Percentiles rank a stretch among this genome's conserved stretches.
Evolutionary conservation across 495 filamentous ascomycete species (phyloP).

Genomic region (Mycothermus thermophilus): DNA sequence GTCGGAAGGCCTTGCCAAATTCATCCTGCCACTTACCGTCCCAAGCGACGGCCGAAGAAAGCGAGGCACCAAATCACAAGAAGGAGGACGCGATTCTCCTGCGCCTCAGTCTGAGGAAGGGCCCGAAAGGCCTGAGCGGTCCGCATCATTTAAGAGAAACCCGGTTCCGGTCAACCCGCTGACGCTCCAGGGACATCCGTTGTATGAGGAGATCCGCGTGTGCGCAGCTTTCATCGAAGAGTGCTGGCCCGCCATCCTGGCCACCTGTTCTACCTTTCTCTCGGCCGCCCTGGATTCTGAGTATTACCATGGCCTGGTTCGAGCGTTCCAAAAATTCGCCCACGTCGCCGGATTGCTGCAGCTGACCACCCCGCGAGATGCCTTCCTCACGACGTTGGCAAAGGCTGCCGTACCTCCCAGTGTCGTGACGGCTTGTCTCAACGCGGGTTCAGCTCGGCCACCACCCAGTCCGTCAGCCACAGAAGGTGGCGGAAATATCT

Average conservation of each 20-base stretch:
- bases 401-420: slow-evolving; percentile 83
- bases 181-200: slow-evolving; percentile 52
- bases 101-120: slow-evolving; percentile 22
- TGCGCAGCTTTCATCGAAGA: slow-evolving; percentile 72
- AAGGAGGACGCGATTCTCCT: slow-evolving; percentile 32
- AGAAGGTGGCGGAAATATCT: slow-evolving; percentile 38
- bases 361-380: slow-evolving; percentile 75
- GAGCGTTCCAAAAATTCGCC: slow-evolving; percentile 87
- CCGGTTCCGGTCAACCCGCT: slow-evolving; percentile 72
- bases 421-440: slow-evolving; percentile 48
- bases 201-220: slow-evolving; percentile 53
- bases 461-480: slow-evolving; percentile 28
- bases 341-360: slow-evolving; percentile 85
- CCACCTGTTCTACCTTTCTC: slow-evolving; percentile 86
- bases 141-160: slow-evolving; percentile 39
- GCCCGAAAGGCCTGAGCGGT: slow-evolving; percentile 31
- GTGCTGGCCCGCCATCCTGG: slow-evolving; percentile 92
- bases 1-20: slow-evolving; percentile 84
- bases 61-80: slow-evolving; percentile 28
- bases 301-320: slow-evolving; percentile 83
- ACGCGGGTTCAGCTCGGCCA: slow-evolving; percentile 23
- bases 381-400: slow-evolving; percentile 82
- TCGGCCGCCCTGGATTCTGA: slow-evolving; percentile 87
- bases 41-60: slow-evolving; percentile 46
- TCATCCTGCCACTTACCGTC: slow-evolving; percentile 78